Conservation (phyloP, 495 filamentous ascomycete species). For the Daldinia childiae region DNA sequence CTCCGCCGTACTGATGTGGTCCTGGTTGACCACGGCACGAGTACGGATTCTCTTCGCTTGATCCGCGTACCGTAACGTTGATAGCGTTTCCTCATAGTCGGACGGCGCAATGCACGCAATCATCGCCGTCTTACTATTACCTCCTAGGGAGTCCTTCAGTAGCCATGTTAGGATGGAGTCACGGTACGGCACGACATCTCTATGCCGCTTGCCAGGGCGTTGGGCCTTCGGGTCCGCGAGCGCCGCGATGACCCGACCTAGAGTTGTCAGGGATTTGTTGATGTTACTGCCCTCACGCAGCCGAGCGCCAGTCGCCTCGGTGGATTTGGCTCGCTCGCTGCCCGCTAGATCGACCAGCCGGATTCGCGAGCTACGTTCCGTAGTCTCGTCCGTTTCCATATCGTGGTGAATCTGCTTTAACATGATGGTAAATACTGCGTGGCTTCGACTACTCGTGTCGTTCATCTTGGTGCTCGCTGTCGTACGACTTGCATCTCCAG, state of each 20-base stretch:
- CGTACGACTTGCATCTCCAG: conserved; percentile 87
- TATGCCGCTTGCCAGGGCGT: conserved; percentile 51
- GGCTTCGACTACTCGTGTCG: conserved; percentile 91
- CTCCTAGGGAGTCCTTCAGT: conserved; percentile 91
- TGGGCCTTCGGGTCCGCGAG: conserved; percentile 81
- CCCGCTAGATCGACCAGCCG: conserved; percentile 95
- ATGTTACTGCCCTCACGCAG: conserved; percentile 96
- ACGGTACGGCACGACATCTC: conserved; percentile 87
- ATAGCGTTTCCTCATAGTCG: conserved; percentile 97
- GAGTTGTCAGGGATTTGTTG: conserved; percentile 96
- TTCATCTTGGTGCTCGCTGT: conserved; percentile 99
- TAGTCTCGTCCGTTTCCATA: conserved; percentile 92
- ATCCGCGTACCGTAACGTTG: conserved; percentile 94
- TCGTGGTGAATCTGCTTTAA: conserved; percentile 95
- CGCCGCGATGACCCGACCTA: conserved; percentile 96
- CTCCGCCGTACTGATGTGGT: conserved; percentile 84
- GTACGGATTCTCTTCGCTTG: conserved; percentile 98
- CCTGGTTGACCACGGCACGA: conserved; percentile 95
- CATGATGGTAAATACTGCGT: conserved; percentile 97
- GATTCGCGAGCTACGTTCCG: conserved; percentile 91
- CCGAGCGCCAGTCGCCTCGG: conserved; percentile 90
- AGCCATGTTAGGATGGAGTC: conserved; percentile 98
- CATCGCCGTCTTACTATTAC: conserved; percentile 98
- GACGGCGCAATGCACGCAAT: conserved; percentile 95
- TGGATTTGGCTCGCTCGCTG: conserved; percentile 93